Percentiles rank a stretch among this genome's conserved stretches.
These are phyloP conservation scores for Jatropha curcas DNA, from an alignment of 345 rosid species.

Conservation along the genomic window DNA sequence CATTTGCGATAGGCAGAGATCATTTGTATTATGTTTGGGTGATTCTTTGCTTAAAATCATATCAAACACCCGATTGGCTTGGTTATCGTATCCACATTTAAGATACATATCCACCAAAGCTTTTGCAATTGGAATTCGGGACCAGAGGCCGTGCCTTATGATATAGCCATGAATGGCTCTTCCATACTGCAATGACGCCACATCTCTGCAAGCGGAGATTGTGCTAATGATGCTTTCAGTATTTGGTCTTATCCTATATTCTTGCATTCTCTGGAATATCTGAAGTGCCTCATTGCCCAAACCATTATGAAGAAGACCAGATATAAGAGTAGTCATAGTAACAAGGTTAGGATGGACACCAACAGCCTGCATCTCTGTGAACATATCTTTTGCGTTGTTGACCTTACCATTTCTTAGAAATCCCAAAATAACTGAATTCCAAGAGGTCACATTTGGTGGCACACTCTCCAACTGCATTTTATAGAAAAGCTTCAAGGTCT, in stretches of 20 bases:
- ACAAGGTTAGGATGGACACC: slow-evolving; percentile 48
- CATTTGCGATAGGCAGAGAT: slow-evolving; percentile 40
- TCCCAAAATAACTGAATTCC: slow-evolving; percentile 66
- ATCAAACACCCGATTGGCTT: slow-evolving; percentile 44
- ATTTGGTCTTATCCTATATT: slow-evolving; percentile 53
- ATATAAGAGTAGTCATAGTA: slow-evolving; percentile 59
- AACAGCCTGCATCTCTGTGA: slow-evolving; percentile 57
- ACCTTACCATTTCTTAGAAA: slow-evolving; percentile 52
- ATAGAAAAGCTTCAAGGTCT: slow-evolving; percentile 66
- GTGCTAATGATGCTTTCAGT: slow-evolving; percentile 42
- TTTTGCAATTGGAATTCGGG: slow-evolving; percentile 36
- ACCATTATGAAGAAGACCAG: slow-evolving; percentile 57
- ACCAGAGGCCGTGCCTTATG: slow-evolving; percentile 41
- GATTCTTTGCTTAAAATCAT: slow-evolving; percentile 29
- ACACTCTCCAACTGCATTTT: slow-evolving; percentile 72
- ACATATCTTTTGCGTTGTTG: slow-evolving; percentile 56
- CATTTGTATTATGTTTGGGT: slow-evolving; percentile 51
- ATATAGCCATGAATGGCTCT: slow-evolving; percentile 59
- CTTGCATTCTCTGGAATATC: slow-evolving; percentile 54
- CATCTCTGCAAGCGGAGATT: slow-evolving; percentile 48
- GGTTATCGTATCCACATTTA: slow-evolving; percentile 57
- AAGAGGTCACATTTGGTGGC: slow-evolving; percentile 57
- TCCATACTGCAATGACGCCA: slow-evolving; percentile 45
- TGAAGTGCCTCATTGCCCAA: slow-evolving; percentile 40
- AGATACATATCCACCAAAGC: slow-evolving; percentile 68